These are phyloP conservation scores for Blastomyces emzantsi DNA, from an alignment of 2,329 filamentous ascomycete species.

Conservation along the genomic window DNA sequence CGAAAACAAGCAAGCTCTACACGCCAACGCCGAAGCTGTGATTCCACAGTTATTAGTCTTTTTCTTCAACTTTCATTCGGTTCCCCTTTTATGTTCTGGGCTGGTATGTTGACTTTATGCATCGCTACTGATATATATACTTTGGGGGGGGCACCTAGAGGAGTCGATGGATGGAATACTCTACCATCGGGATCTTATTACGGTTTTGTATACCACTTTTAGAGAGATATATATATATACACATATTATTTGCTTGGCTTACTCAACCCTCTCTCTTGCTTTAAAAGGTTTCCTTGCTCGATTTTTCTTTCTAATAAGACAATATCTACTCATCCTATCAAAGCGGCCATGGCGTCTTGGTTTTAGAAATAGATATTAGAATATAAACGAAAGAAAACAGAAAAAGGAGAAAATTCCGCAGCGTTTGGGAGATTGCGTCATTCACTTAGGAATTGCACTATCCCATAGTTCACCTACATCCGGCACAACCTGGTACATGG, in stretches of 20 bases:
- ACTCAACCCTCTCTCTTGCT: neutral
- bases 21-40: slow-evolving; percentile 9
- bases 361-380: neutral
- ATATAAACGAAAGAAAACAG: neutral
- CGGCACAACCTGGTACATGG: neutral
- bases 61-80: neutral
- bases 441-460: neutral
- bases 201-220: neutral
- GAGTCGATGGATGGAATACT: neutral
- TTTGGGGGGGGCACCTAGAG: neutral
- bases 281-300: neutral
- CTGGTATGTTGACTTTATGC: neutral
- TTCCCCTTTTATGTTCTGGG: neutral
- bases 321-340: neutral
- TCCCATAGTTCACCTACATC: neutral
- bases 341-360: neutral
- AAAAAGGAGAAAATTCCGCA: neutral
- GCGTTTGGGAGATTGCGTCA: neutral
- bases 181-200: neutral
- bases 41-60: neutral
- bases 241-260: neutral
- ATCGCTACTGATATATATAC: neutral
- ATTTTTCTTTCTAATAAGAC: neutral
- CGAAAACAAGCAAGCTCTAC: slow-evolving; percentile 50
- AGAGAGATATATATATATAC: neutral